Conservation (phyloP, 768 basidiomycete genomes). For the Russula sp. region DNA sequence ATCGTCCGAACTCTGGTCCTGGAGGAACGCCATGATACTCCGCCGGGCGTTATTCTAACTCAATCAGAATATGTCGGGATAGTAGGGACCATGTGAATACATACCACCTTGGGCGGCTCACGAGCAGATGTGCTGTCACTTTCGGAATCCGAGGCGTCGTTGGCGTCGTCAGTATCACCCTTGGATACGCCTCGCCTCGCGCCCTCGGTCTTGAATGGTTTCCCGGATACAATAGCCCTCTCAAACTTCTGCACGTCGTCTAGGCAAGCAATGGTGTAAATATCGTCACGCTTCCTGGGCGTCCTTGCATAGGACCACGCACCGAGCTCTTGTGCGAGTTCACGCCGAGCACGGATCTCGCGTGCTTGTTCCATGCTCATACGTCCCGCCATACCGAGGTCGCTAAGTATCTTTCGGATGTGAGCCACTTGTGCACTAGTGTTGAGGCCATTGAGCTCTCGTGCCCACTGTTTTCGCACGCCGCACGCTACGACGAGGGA, state of each 20-base stretch:
- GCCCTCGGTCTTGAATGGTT: slow-evolving; percentile 25
- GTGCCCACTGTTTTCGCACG: slow-evolving; percentile 70
- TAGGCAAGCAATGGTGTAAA: slow-evolving; percentile 28
- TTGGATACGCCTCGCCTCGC: slow-evolving; percentile 21
- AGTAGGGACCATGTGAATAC: neutral
- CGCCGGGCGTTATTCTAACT: slow-evolving; percentile 41
- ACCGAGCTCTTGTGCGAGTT: slow-evolving; percentile 77
- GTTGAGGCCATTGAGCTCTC: slow-evolving; percentile 57
- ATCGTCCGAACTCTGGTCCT: slow-evolving; percentile 58
- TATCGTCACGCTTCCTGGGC: neutral
- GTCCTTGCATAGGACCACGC: slow-evolving; percentile 25
- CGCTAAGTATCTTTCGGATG: slow-evolving; percentile 56
- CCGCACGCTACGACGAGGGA: slow-evolving; percentile 69
- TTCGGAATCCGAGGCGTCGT: slow-evolving; percentile 33
- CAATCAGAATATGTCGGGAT: neutral
- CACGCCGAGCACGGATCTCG: slow-evolving; percentile 63
- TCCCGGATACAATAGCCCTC: slow-evolving; percentile 38
- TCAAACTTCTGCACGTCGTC: slow-evolving; percentile 76
- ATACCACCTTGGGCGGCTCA: slow-evolving; percentile 6
- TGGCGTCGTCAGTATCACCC: slow-evolving; percentile 25
- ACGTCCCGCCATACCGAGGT: slow-evolving; percentile 76
- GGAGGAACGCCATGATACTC: slow-evolving; percentile 67
- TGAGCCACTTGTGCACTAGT: slow-evolving; percentile 57
- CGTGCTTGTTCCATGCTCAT: slow-evolving; percentile 78
- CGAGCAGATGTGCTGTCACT: slow-evolving; percentile 23